These are phyloP conservation scores for Crithidia mellificae DNA, from an alignment of 208 protist species.

Conservation along the genomic window DNA sequence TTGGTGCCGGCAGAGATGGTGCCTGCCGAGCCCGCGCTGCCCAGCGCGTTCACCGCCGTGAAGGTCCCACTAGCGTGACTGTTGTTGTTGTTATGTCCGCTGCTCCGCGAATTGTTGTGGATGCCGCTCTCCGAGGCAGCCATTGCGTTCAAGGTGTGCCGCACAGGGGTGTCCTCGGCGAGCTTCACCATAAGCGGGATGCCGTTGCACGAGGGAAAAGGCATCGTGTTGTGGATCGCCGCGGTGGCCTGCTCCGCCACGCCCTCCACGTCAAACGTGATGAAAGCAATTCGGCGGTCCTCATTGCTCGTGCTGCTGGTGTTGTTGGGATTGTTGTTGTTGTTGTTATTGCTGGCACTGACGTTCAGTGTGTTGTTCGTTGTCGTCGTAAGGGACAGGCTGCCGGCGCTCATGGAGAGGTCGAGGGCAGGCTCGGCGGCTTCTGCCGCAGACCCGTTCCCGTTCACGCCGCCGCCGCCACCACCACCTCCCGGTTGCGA, in stretches of 20 bases:
- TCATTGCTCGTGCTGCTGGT: slow-evolving; percentile 14
- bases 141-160: slow-evolving; percentile 24
- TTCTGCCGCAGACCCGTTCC: not conserved
- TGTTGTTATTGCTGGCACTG: slow-evolving; percentile 1
- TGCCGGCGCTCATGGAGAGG: slow-evolving; percentile 1
- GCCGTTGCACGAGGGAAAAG: slow-evolving; percentile 58
- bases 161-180: slow-evolving; percentile 58
- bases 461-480: not conserved
- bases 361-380: not conserved
- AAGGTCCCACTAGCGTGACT: not conserved
- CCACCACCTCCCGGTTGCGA: slow-evolving; percentile 4
- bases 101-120: too few species aligned
- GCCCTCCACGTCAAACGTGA: slow-evolving; percentile 48
- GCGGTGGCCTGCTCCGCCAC: slow-evolving; percentile 59
- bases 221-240: slow-evolving; percentile 75
- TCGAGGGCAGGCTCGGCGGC: too few species aligned
- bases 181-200: slow-evolving; percentile 86
- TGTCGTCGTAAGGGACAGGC: not conserved
- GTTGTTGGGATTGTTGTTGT: not conserved
- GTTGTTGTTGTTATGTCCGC: slow-evolving; percentile 9
- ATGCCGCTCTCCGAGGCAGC: too few species aligned
- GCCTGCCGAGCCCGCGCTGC: not conserved
- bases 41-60: not conserved
- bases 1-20: slow-evolving; percentile 8
- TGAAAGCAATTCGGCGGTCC: slow-evolving; percentile 55